These are phyloP conservation scores for Zygotorulaspora danielsina DNA, from an alignment of 805 yeast genomes.

Conservation along the genomic window DNA sequence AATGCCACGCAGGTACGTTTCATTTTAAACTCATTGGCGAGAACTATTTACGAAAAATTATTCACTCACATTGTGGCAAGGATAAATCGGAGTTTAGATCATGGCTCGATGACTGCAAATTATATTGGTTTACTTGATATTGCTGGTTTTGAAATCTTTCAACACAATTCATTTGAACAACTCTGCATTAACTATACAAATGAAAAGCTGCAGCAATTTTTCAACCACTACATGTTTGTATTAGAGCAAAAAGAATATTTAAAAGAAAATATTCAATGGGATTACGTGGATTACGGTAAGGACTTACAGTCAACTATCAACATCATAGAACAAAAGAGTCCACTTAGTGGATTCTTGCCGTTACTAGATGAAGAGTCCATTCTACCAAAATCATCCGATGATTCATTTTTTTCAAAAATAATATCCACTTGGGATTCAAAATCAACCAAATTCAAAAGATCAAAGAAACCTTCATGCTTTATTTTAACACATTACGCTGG, in stretches of 20 bases:
- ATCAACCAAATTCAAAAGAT: constrained; percentile 60
- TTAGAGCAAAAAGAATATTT: constrained; percentile 94
- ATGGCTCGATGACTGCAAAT: constrained; percentile 40
- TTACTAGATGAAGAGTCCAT: constrained; percentile 92
- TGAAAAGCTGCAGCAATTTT: constrained; percentile 95
- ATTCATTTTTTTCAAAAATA: constrained; percentile 75
- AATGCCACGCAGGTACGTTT: constrained; percentile 75
- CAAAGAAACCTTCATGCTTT: constrained; percentile 73
- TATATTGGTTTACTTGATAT: constrained; percentile 96
- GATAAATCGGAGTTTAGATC: constrained; percentile 66
- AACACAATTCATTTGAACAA: constrained; percentile 91
- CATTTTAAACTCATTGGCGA: constrained; percentile 82
- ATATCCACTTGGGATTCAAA: constrained; percentile 56
- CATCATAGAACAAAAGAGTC: constrained; percentile 64
- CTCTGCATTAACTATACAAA: constrained; percentile 96
- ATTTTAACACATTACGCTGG: constrained; percentile 92
- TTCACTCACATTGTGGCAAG: constrained; percentile 72
- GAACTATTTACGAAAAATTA: constrained; percentile 76
- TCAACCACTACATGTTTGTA: constrained; percentile 96
- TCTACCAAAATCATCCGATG: constrained; percentile 84
- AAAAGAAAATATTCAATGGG: constrained; percentile 92
- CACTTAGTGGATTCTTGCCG: constrained; percentile 78
- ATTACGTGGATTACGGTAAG: constrained; percentile 91
- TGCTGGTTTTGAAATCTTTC: constrained; percentile 96
- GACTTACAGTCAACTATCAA: constrained; percentile 94